Conservation (phyloP, 805 yeast genomes). For the Candida ovalis region DNA sequence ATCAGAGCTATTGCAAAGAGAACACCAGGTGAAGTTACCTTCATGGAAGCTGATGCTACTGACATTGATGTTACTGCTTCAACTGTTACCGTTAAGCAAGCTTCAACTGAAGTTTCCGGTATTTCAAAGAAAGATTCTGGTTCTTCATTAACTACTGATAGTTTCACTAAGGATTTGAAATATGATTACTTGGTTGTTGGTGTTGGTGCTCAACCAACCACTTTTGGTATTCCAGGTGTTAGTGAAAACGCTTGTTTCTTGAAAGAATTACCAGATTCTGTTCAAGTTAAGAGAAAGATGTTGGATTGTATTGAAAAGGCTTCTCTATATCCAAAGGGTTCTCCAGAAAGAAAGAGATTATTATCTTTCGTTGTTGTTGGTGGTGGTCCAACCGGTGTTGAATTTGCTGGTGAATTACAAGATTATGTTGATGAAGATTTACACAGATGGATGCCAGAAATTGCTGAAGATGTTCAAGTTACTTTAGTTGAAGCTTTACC, state of each 20-base stretch:
- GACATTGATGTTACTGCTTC: slow-evolving; percentile 44
- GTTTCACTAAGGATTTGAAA: slow-evolving; percentile 24
- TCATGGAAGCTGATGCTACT: slow-evolving; percentile 55
- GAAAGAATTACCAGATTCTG: slow-evolving; percentile 49
- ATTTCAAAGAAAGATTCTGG: slow-evolving; percentile 45
- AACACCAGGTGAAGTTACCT: slow-evolving; percentile 48
- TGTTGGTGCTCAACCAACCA: slow-evolving; percentile 55
- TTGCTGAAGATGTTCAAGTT: slow-evolving; percentile 45
- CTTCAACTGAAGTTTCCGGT: slow-evolving; percentile 44
- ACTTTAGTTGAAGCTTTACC: slow-evolving; percentile 52
- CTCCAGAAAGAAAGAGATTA: slow-evolving; percentile 49
- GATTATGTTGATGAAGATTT: slow-evolving; percentile 55
- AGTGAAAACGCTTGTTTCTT: slow-evolving; percentile 50
- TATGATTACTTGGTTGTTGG: slow-evolving; percentile 54
- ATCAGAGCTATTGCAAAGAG: slow-evolving; percentile 49
- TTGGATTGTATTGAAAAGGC: slow-evolving; percentile 54
- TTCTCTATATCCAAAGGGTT: slow-evolving; percentile 47
- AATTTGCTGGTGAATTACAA: slow-evolving; percentile 53
- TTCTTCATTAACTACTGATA: slow-evolving; percentile 39
- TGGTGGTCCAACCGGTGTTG: slow-evolving; percentile 60
- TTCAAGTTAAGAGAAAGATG: slow-evolving; percentile 43
- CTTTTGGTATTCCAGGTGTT: slow-evolving; percentile 56
- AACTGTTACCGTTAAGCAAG: slow-evolving; percentile 42
- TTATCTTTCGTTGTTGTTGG: slow-evolving; percentile 52
- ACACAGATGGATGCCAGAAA: slow-evolving; percentile 51